Conservation (phyloP, 2,329 filamentous ascomycete genomes). For the Colletotrichum orchidophilum region DNA sequence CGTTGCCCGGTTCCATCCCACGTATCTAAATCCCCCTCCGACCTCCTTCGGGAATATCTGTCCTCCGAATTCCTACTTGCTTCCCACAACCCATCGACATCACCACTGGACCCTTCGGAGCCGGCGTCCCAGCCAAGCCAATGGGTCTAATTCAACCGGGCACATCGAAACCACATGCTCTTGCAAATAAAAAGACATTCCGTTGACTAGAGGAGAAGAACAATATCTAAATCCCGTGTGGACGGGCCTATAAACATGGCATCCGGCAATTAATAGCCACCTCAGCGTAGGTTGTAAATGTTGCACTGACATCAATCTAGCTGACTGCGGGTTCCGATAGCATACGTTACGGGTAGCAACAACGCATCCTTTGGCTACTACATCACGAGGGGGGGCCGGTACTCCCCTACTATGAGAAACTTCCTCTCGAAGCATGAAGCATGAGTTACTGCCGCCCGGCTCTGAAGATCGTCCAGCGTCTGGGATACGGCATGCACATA, state of each 20-base stretch:
- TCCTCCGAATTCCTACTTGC: background rate
- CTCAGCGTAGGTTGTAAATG: background rate
- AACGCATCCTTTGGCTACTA: too few species aligned
- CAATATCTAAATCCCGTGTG: background rate
- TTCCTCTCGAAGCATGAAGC: too few species aligned
- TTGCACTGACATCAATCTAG: background rate
- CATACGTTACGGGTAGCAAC: too few species aligned
- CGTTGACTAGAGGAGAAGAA: background rate
- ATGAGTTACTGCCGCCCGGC: too few species aligned
- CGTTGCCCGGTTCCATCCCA: too few species aligned
- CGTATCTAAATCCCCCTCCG: background rate
- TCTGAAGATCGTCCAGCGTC: background rate
- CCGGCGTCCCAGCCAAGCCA: background rate
- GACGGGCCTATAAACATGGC: background rate
- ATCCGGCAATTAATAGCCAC: background rate
- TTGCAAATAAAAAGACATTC: background rate
- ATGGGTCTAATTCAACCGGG: background rate
- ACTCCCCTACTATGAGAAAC: too few species aligned
- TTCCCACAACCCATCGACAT: background rate
- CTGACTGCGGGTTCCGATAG: too few species aligned
- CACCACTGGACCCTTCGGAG: background rate
- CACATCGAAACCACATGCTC: background rate
- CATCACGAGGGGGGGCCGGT: too few species aligned
- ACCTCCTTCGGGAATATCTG: background rate
- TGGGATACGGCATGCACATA: background rate